phyloP scores from a whole-genome alignment of 768 basidiomycete species.

The Rhodocollybia butyracea region DNA sequence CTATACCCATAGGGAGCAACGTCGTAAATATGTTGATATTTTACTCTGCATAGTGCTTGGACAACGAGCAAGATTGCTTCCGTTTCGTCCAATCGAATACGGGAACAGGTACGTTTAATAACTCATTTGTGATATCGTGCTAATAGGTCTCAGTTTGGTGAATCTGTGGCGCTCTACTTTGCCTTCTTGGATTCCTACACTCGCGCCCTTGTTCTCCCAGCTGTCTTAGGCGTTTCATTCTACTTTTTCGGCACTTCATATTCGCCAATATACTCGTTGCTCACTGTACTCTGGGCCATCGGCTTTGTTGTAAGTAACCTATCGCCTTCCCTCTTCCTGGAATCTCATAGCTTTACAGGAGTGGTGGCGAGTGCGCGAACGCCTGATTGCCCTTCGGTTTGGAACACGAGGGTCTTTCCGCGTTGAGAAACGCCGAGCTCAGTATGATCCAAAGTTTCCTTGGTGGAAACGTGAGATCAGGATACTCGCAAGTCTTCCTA shows the following conservation, averaged over 20 bases:
- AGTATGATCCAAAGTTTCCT: conserved; percentile 48
- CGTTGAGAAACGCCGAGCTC: conserved; percentile 72
- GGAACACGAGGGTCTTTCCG: conserved; percentile 75
- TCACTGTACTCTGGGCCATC: conserved; percentile 82
- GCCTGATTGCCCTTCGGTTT: conserved; percentile 76
- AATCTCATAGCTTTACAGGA: no score
- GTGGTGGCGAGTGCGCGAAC: conserved; percentile 87
- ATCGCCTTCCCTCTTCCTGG: no score
- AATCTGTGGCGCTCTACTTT: conserved; percentile 84
- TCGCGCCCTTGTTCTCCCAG: conserved; percentile 71
- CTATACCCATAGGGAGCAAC: no score
- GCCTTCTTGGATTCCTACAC: conserved; percentile 86
- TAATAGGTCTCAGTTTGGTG: conserved; percentile 70
- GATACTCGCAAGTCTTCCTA: conserved; percentile 64
- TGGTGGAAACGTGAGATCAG: conserved; percentile 80
- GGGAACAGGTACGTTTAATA: conserved; percentile 54
- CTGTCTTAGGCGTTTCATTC: conserved; percentile 63
- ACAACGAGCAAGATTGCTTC: conserved; percentile 60
- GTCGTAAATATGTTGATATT: no score
- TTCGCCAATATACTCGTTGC: conserved; percentile 69
- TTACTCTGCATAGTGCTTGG: no score
- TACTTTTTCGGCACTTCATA: conserved; percentile 73
- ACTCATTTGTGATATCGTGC: no score
- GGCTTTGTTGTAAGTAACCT: no score
- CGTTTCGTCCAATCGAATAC: conserved; percentile 63